phyloP scores from a whole-genome alignment of 371 early-diverging fungal genomes.

The Apophysomyces ossiformis region DNA sequence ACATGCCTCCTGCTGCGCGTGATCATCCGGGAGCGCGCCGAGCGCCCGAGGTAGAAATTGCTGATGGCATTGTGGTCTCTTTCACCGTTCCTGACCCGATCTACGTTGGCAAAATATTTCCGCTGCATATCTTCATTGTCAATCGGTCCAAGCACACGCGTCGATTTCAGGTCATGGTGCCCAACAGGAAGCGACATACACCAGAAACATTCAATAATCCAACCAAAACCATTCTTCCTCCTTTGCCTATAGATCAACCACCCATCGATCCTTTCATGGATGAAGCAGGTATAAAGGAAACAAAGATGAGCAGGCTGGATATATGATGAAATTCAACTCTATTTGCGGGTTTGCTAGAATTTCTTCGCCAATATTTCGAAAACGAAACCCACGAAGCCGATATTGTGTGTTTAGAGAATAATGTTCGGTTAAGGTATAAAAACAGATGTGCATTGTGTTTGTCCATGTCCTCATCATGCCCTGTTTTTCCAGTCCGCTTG shows the following conservation, averaged over 20 bases:
- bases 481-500: constrained; percentile 59
- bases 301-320: not conserved
- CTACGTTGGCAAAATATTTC: constrained; percentile 67
- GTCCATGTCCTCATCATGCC: too few relatives aligned
- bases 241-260: constrained; percentile 45
- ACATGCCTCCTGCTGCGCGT: constrained; percentile 1
- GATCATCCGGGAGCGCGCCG: constrained; percentile 22
- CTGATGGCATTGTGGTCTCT: constrained; percentile 69
- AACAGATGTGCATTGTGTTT: too few relatives aligned
- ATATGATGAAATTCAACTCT: not conserved
- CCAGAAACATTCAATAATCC: constrained; percentile 21
- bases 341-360: constrained; percentile 34
- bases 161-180: constrained; percentile 68
- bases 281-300: constrained; percentile 52
- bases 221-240: constrained; percentile 43
- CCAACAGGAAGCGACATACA: constrained; percentile 62
- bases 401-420: constrained; percentile 76
- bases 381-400: constrained; percentile 74
- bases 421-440: constrained; percentile 61
- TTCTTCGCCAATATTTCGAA: constrained; percentile 65
- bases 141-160: constrained; percentile 72
- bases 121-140: constrained; percentile 74
- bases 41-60: constrained; percentile 42
- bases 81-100: constrained; percentile 57
- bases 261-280: constrained; percentile 68